phyloP scores from a whole-genome alignment of 108 stramenopile genomes.

The Pseudonitzschia pungens region DNA sequence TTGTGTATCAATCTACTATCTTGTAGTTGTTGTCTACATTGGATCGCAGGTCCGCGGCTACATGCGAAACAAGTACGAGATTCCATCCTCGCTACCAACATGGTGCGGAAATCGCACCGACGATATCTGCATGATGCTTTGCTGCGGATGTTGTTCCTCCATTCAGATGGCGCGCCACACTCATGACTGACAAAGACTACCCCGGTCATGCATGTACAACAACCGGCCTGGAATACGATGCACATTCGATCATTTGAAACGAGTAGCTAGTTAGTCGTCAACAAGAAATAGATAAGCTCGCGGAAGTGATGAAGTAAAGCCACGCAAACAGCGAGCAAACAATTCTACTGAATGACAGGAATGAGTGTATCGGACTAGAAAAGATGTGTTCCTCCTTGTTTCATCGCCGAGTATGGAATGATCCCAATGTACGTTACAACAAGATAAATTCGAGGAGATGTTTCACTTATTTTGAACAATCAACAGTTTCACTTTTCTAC shows the following conservation, averaged over 20 bases:
- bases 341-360: not conserved
- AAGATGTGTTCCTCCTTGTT: not conserved
- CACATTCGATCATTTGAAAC: conserved; percentile 36
- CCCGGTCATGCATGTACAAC: conserved; percentile 65
- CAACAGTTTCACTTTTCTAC: too few species aligned
- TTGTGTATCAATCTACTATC: conserved; percentile 22
- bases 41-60: conserved; percentile 38
- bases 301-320: too few species aligned
- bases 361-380: not conserved
- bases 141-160: conserved; percentile 62
- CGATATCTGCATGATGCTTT: conserved; percentile 56
- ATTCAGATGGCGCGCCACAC: conserved; percentile 79
- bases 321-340: too few species aligned
- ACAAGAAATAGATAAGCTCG: too few species aligned
- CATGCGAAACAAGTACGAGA: conserved; percentile 58
- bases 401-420: too few species aligned
- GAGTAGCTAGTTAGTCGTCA: too few species aligned
- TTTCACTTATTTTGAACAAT: too few species aligned
- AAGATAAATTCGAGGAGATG: too few species aligned
- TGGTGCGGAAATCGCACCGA: conserved; percentile 34
- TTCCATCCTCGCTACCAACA: conserved; percentile 39
- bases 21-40: conserved; percentile 32
- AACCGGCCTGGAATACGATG: conserved; percentile 58
- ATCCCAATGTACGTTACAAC: too few species aligned
- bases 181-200: conserved; percentile 69